Evolutionary conservation across 768 basidiomycete genomes (phyloP), one percentile per base, ranked within the genome.

Genomic region (Xanthoconium stramineum): DNA sequence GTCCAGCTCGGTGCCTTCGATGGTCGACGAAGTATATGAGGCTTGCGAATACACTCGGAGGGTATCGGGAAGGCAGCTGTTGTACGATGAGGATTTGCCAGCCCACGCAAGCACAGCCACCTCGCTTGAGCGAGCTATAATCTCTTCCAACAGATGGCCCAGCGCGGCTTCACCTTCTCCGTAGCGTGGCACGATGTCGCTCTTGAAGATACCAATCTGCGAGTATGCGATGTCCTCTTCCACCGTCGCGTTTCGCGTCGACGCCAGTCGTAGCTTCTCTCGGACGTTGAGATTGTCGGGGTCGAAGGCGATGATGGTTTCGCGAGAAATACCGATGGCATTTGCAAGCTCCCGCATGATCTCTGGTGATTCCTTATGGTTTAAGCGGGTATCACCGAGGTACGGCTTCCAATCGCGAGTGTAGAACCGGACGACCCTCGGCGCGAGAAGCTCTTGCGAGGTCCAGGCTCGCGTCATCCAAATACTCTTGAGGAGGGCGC

Each of bases 391-490:
- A 20, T 61, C 61, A 0, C 29, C 46, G 5, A 50, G 55, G 15
- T 61, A 62, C 5, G 47, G 52, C 29, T 52, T 47, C 61, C 61
- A 61, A 0, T 50, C 15, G 12, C 54, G 15, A 30, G 52, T 38
- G 10, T 50, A 61, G 20, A 61, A 61, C 15, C 55, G 29, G 40
- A 61, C 28, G n/a, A 54, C 33, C 20, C 51, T 57, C 0, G 59
- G 45, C 14, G 45, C 55, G 13, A 62, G 61, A 38, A 62, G 47
- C 20, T 62, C 61, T 36, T 55, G 62, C 4, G 48, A 32, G 0
- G 61, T 58, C 61, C 61, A 61, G 6, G 52, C 60, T 13, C 59
- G 59, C 2, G 37, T 54, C 61, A 61, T 61, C 61, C 61, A 62
- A 3, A 36, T 1, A 33, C 48, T 57, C 6, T 5, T 10, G 7